Evolutionary conservation across 2,329 filamentous ascomycete species (phyloP), one percentile per base, ranked within the genome.

Genomic region (Colletotrichum limetticola): DNA sequence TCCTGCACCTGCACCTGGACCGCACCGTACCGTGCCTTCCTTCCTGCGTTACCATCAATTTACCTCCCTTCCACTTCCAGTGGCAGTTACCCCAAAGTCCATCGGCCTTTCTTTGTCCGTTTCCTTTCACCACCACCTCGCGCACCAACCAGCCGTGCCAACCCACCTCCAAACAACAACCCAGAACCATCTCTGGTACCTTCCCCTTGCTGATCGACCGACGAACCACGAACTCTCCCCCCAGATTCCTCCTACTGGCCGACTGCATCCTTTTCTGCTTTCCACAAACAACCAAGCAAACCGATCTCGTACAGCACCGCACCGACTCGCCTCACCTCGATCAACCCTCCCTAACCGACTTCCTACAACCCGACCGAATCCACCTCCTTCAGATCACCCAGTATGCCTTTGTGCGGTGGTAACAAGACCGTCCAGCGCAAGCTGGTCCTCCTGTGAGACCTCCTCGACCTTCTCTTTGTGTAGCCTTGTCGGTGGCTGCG

Each of bases 391-490:
- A 14, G 65, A 59, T 58, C 46, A 26, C 64, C 58, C 59, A 68
- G 35, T 22, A 75, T 75, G 74, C 68, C 74, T 49, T 80, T 86
- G 75, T 93, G 93, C 82, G 92, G 92, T 79, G 91, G 92, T 77
- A 92, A 90, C 75, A 94, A 97, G 87, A 95, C 94, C 68, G 94
- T 96, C 79, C 94, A 97, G 90, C 94, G 95, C 86, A 98, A 98
- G 92, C 93, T 98, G 86, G 95, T 98, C 80, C 90, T 98, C 79
- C 89, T 98, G 93, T 97, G 86, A 81, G 90, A 90, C 75, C 71
- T 68, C 75, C 81, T 35, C n/a, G 14, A 79, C 32, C 12, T n/a
- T 58, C 52, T 35, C 28, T 35, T n/a, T 62, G 35, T 42, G 30
- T 49, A 22, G 57, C 58, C 66, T 53, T 1, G 4, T 35, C 5